These are phyloP conservation scores for Orbilia oligospora DNA, from an alignment of 2,329 filamentous ascomycete species.

Conservation along the genomic window DNA sequence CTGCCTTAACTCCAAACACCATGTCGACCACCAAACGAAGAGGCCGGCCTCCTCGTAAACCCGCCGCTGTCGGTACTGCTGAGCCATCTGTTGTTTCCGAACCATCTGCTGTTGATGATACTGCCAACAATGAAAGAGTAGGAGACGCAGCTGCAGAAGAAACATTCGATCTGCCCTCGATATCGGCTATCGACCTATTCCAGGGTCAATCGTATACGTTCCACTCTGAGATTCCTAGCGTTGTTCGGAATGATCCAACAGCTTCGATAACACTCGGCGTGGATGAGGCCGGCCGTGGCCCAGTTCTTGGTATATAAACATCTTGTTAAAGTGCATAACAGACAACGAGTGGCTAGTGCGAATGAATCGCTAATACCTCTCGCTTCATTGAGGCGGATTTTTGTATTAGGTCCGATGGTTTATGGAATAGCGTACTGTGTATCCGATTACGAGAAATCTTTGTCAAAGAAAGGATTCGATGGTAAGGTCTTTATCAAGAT, in stretches of 20 bases:
- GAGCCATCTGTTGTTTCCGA: slow-evolving; percentile 1
- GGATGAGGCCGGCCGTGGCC: slow-evolving; percentile 69
- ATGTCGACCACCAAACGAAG: slow-evolving; percentile 25
- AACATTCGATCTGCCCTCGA: slow-evolving; percentile 78
- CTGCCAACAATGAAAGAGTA: slow-evolving; percentile 3
- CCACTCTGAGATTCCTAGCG: slow-evolving; percentile 77
- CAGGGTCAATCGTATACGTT: slow-evolving; percentile 79
- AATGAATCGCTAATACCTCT: slow-evolving; percentile 12
- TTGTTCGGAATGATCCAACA: slow-evolving; percentile 71
- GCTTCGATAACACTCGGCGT: slow-evolving; percentile 68
- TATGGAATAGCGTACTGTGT: slow-evolving; percentile 76
- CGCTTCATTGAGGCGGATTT: slow-evolving; percentile 11
- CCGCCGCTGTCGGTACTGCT: not conserved
- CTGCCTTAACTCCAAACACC: not conserved
- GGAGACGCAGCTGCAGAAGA: not conserved
- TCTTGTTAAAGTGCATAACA: not conserved
- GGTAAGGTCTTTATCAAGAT: slow-evolving; percentile 72
- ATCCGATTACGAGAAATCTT: slow-evolving; percentile 60
- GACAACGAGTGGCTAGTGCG: not conserved
- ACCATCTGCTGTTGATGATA: not conserved
- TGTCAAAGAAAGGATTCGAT: slow-evolving; percentile 71
- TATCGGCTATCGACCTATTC: slow-evolving; percentile 73
- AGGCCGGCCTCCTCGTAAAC: slow-evolving; percentile 39
- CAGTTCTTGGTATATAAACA: slow-evolving; percentile 72
- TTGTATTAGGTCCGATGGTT: slow-evolving; percentile 76